Percentiles rank a stretch among this genome's conserved stretches.
These are phyloP conservation scores for Tolypocladium tropicale DNA, from an alignment of 2,329 filamentous ascomycete genomes.

Conservation along the genomic window DNA sequence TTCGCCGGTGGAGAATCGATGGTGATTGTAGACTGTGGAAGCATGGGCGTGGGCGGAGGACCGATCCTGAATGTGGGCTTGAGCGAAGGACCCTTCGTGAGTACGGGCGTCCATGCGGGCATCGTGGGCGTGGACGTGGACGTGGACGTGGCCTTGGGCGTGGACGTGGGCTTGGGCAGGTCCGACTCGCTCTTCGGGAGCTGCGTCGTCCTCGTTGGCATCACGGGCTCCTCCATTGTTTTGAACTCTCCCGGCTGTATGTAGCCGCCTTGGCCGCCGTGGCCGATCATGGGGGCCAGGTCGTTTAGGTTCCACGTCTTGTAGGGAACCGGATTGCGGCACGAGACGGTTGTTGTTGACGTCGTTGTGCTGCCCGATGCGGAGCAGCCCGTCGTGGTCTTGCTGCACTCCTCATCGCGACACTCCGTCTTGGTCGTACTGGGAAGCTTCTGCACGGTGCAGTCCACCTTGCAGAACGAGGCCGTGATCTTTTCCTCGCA, in stretches of 20 bases:
- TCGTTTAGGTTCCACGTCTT: neutral
- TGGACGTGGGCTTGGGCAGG: too few species aligned
- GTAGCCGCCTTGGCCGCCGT: neutral
- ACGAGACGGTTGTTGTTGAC: neutral
- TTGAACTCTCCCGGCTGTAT: neutral
- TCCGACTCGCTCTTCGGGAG: too few species aligned
- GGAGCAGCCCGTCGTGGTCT: neutral
- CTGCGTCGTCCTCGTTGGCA: neutral
- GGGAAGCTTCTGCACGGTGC: neutral
- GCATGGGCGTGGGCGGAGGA: too few species aligned
- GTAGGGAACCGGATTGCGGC: neutral
- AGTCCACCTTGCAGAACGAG: neutral
- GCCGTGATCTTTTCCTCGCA: neutral
- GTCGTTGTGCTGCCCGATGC: neutral
- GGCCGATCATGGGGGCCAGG: neutral
- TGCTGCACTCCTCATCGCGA: neutral
- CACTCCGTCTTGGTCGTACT: neutral
- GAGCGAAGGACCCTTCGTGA: too few species aligned
- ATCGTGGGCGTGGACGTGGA: too few species aligned
- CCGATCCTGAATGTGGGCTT: too few species aligned
- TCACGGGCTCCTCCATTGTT: neutral
- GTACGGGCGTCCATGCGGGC: too few species aligned
- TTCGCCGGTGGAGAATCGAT: neutral
- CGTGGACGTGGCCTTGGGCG: too few species aligned
- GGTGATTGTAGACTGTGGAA: too few species aligned